Evolutionary conservation across 305 asterid species (phyloP).

Genomic region (Plantago lanceolata): DNA sequence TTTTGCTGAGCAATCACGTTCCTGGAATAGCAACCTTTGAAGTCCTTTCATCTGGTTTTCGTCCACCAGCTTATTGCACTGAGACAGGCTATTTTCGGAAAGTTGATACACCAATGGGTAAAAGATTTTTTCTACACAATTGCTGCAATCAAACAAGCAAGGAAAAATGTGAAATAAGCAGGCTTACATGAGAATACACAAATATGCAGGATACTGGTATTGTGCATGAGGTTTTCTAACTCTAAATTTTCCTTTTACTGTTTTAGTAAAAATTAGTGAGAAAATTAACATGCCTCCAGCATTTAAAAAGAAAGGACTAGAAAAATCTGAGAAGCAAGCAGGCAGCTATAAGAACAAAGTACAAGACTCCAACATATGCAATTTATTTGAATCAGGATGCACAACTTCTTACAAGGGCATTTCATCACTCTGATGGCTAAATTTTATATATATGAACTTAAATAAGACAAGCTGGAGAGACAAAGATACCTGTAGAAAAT

Average conservation of each 20-base stretch:
- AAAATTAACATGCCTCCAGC: constrained; percentile 7
- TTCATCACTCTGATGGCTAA: constrained; percentile 7
- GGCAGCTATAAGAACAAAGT: neutral
- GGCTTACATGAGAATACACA: constrained; percentile 11
- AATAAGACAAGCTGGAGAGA: constrained; percentile 17
- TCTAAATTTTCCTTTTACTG: neutral
- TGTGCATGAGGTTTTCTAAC: constrained; percentile 10
- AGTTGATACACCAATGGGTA: constrained; percentile 50
- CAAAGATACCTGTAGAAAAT: constrained; percentile 64
- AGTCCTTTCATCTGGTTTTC: constrained; percentile 56
- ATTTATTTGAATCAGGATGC: neutral
- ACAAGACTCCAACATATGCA: constrained; percentile 1
- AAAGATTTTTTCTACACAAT: constrained; percentile 55
- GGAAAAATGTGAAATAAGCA: constrained; percentile 21
- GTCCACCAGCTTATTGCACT: constrained; percentile 40
- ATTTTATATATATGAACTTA: too few relatives aligned
- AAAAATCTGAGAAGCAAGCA: neutral
- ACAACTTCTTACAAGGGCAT: neutral
- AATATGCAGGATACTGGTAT: neutral
- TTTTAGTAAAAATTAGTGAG: constrained; percentile 1
- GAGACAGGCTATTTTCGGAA: constrained; percentile 30
- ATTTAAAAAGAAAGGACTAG: neutral
- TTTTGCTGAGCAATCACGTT: constrained; percentile 36
- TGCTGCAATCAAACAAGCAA: constrained; percentile 47
- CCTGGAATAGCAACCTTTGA: constrained; percentile 44